Evolutionary conservation across 352 stramenopile genomes (phyloP), one percentile per base, ranked within the genome.

Genomic region (Globisporangium viniferum): DNA sequence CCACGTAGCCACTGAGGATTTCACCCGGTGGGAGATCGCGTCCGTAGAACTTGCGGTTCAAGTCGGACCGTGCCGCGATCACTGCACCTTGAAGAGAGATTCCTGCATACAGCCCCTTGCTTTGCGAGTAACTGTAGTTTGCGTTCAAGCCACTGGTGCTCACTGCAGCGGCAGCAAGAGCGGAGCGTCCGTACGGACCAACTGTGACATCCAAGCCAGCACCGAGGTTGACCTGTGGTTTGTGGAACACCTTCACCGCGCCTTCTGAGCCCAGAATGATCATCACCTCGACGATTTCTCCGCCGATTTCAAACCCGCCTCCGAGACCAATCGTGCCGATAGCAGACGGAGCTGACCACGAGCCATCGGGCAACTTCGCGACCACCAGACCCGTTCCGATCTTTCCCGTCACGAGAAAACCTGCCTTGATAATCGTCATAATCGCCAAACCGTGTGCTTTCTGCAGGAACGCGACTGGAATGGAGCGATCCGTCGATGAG

Each of bases 21-120:
- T 74, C 73, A 18, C 70, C 77, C 0, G 80, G 65, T 44, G 78
- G 61, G n/a, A 89, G 60, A 33, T 91, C 78, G n/a, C 75, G 78
- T 14, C 91, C 90, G 73, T 98, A 98, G 74, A 98, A 97, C 53
- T 94, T 95, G 78, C 95, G 89, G 73, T 98, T 98, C 33, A 98
- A 71, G 24, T 95, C 76, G 35, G 86, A 76, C 35, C 93, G 77
- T 5, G 84, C 84, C 22, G 86, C 73, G 65, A 98, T 92, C n/a
- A 97, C 77, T 2, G 91, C 88, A 12, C 93, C 92, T 70, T 97
- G 90, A 22, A 98, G 74, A 2, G 88, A 96, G 41, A 97, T 86
- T 8, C 94, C 94, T 0, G 89, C 92, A 73, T 94, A 98, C 12
- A 98, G 71, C n/a, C 94, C 94, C 59, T 97, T 97, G 58, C 83